Conservation (phyloP, 2,329 filamentous ascomycete genomes). For the Monilinia vaccinii-corymbosi region DNA sequence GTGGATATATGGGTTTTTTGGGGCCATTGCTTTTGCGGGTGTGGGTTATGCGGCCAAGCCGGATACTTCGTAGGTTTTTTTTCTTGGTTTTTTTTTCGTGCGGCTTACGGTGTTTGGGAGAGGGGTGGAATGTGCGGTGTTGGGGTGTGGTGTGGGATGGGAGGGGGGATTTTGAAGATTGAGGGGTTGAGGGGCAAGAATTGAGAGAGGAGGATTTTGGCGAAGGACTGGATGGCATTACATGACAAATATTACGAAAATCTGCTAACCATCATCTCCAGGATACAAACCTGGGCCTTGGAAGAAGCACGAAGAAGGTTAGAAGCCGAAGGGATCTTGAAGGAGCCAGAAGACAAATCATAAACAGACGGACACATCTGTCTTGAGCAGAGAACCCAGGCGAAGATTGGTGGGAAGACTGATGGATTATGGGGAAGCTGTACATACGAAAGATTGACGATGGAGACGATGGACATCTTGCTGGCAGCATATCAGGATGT, state of each 20-base stretch:
- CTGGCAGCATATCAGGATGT: background rate
- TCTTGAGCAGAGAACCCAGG: background rate
- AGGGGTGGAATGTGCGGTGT: background rate
- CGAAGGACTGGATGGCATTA: background rate
- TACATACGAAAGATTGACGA: constrained; percentile 13
- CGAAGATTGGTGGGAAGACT: background rate
- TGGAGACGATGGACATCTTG: background rate
- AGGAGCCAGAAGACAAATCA: constrained; percentile 52
- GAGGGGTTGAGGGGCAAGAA: background rate
- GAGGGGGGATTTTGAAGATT: background rate
- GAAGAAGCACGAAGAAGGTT: constrained; percentile 93
- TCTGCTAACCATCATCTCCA: constrained; percentile 32
- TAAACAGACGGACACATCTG: constrained; percentile 6
- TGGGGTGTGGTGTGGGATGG: background rate
- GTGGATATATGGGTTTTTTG: constrained; percentile 78
- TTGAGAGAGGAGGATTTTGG: background rate
- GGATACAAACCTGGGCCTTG: constrained; percentile 98
- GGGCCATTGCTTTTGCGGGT: constrained; percentile 61
- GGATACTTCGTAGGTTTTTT: constrained; percentile 80
- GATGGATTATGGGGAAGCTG: constrained; percentile 2
- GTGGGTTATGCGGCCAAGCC: constrained; percentile 94
- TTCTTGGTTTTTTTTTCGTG: constrained; percentile 1
- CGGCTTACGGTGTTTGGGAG: background rate
- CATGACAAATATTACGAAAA: background rate
- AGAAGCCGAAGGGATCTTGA: constrained; percentile 89